Evolutionary conservation across 1,284 basidiomycete species (phyloP), one percentile per base, ranked within the genome.

Genomic region (Marasmius tenuissimus): DNA sequence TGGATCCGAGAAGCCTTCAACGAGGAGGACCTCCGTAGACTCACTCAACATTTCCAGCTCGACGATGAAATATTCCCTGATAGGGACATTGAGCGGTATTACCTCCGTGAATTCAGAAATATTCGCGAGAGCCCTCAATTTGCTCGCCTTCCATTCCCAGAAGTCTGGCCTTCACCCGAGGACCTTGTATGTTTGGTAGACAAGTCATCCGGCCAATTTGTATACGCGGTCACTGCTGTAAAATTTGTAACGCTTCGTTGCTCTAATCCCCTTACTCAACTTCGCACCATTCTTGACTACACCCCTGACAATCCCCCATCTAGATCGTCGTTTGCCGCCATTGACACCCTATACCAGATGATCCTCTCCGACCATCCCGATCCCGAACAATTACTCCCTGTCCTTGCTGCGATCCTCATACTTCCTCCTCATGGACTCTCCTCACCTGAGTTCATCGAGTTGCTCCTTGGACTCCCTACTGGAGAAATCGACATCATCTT

Each of bases 151-250:
- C 7, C 20, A 34, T 42, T 61, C 5, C 16, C 35, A 10, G 14
- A 60, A 11, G 35, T 54, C n/a, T 73, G 72, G 71, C 69, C 70
- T 4, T 59, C 63, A 0, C 14, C 57, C 0, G 18, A 37, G 1
- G 64, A 61, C 8, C 54, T 72, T 20, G 48, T 63, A 0, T 47
- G 50, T 0, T 56, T 74, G 1, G 67, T 70, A 4, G 7, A 53
- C 1, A 65, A 66, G 37, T 60, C 71, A 2, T 67, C 68, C n/a
- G 69, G 70, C 3, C 70, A 70, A 60, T 74, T 73, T 38, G 69
- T 72, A 50, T 74, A 71, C 57, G 68, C 69, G 7, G 63, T 66
- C 4, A 70, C 68, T 5, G 65, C 71, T 12, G 52, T 72, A 3
- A 68, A 68, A 50, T 73, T 66, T 55, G 51, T 74, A 33, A 60